Conservation (phyloP, 768 basidiomycete species). For the Hygrophoropsis aurantiaca region DNA sequence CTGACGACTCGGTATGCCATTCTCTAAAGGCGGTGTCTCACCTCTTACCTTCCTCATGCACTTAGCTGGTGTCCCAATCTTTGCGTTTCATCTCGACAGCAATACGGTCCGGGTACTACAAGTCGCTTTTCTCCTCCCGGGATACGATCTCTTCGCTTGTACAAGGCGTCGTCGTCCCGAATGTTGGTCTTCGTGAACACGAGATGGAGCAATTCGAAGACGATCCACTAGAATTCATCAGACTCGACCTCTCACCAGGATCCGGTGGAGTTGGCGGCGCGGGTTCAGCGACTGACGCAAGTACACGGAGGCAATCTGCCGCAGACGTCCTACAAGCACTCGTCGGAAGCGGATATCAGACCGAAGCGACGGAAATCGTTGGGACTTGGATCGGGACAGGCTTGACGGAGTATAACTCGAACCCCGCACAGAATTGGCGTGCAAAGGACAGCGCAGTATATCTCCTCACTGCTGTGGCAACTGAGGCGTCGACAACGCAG, state of each 20-base stretch:
- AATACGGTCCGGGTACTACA: conserved; percentile 85
- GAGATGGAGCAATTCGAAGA: conserved; percentile 97
- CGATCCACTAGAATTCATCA: conserved; percentile 93
- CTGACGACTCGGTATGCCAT: conserved; percentile 68
- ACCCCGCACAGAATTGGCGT: conserved; percentile 73
- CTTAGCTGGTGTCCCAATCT: conserved; percentile 84
- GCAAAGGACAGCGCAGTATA: conserved; percentile 93
- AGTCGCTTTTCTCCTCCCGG: conserved; percentile 74
- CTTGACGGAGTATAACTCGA: conserved; percentile 64
- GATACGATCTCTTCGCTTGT: conserved; percentile 82
- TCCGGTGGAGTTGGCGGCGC: conserved; percentile 37
- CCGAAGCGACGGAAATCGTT: conserved; percentile 85
- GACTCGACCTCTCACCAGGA: conserved; percentile 73
- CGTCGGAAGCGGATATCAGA: conserved; percentile 76
- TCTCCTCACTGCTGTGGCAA: conserved; percentile 90
- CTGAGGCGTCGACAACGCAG: conserved; percentile 82
- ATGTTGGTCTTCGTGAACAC: conserved; percentile 82
- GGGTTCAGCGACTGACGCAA: conserved; percentile 56
- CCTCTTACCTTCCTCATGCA: background rate
- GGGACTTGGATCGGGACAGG: conserved; percentile 81
- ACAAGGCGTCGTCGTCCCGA: conserved; percentile 92
- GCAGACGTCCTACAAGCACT: conserved; percentile 94
- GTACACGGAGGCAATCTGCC: conserved; percentile 89
- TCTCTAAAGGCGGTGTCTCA: background rate
- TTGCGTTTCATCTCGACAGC: conserved; percentile 90